A percentile compares a stretch with the other conserved stretches of the same genome.
Conservation (phyloP, 495 filamentous ascomycete species). For the Neurospora sp. region DNA sequence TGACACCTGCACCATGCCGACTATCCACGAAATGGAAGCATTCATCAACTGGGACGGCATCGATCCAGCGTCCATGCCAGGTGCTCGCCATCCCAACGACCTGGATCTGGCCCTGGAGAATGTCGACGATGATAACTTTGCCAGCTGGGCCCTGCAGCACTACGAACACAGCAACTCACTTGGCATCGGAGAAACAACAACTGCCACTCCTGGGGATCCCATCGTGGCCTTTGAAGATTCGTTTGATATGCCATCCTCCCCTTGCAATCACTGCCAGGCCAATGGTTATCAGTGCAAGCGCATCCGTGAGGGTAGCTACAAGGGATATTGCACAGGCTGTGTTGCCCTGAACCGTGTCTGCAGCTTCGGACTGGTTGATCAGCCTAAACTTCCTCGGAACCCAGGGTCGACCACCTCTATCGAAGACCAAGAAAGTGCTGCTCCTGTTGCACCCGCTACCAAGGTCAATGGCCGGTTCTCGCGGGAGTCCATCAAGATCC, state of each 20-base stretch:
- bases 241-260: slow-evolving; percentile 31
- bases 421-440: slow-evolving; percentile 33
- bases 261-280: slow-evolving; percentile 62
- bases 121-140: slow-evolving; percentile 37
- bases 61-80: slow-evolving; percentile 15
- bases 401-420: slow-evolving; percentile 20
- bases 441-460: slow-evolving; percentile 29
- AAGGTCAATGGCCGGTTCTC: slow-evolving; percentile 57
- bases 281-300: slow-evolving; percentile 68
- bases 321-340: slow-evolving; percentile 66
- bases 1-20: slow-evolving; percentile 9
- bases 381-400: neutral
- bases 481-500: slow-evolving; percentile 57
- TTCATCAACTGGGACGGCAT: slow-evolving; percentile 40
- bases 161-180: slow-evolving; percentile 25
- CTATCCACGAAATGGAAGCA: slow-evolving; percentile 27
- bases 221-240: slow-evolving; percentile 20
- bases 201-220: neutral
- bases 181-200: slow-evolving; percentile 1
- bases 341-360: slow-evolving; percentile 64
- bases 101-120: slow-evolving; percentile 36
- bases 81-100: slow-evolving; percentile 20
- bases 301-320: slow-evolving; percentile 55
- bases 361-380: slow-evolving; percentile 43
- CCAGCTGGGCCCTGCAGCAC: slow-evolving; percentile 40